These are phyloP conservation scores for Leishmania guyanensis DNA, from an alignment of 208 protist species.

Conservation along the genomic window DNA sequence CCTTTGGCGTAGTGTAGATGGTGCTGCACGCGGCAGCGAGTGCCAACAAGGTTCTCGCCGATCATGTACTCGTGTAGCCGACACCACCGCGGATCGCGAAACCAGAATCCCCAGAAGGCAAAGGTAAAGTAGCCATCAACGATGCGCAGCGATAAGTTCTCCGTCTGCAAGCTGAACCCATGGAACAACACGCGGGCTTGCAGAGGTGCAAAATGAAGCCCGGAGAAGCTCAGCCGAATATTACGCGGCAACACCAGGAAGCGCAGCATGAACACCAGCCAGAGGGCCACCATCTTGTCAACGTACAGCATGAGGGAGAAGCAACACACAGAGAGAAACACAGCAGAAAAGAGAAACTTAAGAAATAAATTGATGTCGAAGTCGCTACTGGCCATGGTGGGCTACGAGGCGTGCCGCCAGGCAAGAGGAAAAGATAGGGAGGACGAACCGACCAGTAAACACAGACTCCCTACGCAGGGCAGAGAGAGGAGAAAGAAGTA, in stretches of 20 bases:
- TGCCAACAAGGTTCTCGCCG: constrained; percentile 63
- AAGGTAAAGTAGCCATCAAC: constrained; percentile 88
- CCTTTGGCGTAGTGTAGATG: constrained; percentile 64
- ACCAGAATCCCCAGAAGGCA: constrained; percentile 72
- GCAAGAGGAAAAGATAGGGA: background rate
- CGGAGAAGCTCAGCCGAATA: constrained; percentile 53
- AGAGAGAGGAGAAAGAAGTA: background rate
- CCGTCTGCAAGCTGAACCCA: constrained; percentile 71
- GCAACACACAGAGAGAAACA: constrained; percentile 70
- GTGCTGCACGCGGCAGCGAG: constrained; percentile 59
- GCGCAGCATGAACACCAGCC: constrained; percentile 55
- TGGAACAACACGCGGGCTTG: constrained; percentile 77
- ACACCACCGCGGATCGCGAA: constrained; percentile 56
- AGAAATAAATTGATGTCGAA: constrained; percentile 62
- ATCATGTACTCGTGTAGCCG: constrained; percentile 80
- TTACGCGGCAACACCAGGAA: constrained; percentile 67
- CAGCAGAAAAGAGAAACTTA: constrained; percentile 66
- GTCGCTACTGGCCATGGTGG: constrained; percentile 5
- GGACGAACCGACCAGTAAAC: background rate
- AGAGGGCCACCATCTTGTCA: constrained; percentile 42
- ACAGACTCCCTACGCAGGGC: too few relatives aligned
- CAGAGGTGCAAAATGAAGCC: constrained; percentile 63
- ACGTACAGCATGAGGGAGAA: constrained; percentile 74
- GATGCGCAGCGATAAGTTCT: constrained; percentile 82
- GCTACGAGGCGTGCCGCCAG: background rate